These are phyloP conservation scores for Rhododendron simsii DNA, from an alignment of 148 eudicot species.

Conservation along the genomic window DNA sequence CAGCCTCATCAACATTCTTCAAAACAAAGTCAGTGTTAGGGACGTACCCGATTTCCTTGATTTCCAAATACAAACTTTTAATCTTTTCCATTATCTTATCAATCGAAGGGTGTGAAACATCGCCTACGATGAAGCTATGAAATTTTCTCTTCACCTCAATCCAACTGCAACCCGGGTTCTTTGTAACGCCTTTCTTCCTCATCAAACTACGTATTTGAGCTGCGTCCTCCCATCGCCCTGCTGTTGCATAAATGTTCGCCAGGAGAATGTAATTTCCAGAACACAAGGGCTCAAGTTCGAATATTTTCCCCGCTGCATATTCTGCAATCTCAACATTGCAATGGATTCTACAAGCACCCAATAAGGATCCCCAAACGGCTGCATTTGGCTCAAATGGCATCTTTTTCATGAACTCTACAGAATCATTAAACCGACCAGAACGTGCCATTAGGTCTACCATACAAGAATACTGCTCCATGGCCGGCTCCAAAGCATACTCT, in stretches of 20 bases:
- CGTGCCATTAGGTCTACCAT: conserved; percentile 21
- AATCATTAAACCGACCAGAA: conserved; percentile 4
- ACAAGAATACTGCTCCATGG: conserved; percentile 21
- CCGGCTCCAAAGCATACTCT: conserved; percentile 4
- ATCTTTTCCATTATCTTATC: conserved; percentile 10
- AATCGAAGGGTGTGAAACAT: conserved; percentile 13
- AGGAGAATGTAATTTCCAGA: conserved; percentile 18
- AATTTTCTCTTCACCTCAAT: conserved; percentile 16
- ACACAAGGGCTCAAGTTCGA: conserved; percentile 16
- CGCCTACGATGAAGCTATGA: conserved; percentile 17
- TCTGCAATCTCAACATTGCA: conserved; percentile 16
- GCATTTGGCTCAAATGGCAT: conserved; percentile 23
- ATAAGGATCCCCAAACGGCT: conserved; percentile 21
- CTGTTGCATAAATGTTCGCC: conserved; percentile 12
- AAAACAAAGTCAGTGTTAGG: conserved; percentile 13
- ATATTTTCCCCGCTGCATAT: conserved; percentile 10
- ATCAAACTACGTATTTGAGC: conserved; percentile 16
- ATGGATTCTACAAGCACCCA: conserved; percentile 22
- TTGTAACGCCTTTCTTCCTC: conserved; percentile 14
- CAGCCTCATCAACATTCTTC: conserved; percentile 16
- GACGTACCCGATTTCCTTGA: conserved; percentile 15
- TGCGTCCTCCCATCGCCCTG: conserved; percentile 19
- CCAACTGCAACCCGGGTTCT: conserved; percentile 20
- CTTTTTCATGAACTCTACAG: conserved; percentile 12
- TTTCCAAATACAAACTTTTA: conserved; percentile 3